These are phyloP conservation scores for Botrytis fragariae DNA, from an alignment of 2,329 filamentous ascomycete genomes.

Conservation along the genomic window DNA sequence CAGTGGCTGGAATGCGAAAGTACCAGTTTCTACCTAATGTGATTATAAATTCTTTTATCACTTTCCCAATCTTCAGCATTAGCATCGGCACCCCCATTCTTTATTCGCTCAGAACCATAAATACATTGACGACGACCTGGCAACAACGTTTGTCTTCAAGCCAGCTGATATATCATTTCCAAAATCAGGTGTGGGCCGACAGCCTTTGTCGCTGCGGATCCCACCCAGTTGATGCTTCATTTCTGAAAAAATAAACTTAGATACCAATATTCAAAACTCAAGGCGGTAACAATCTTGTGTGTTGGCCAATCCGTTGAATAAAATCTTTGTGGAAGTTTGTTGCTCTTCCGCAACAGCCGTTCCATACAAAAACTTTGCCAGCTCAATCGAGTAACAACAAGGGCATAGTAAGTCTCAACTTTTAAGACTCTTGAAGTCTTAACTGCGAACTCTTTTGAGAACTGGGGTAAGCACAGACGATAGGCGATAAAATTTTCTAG, in stretches of 20 bases:
- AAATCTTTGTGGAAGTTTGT: background rate
- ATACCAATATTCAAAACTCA: background rate
- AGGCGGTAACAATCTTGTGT: background rate
- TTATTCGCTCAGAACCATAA: background rate
- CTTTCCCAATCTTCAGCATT: background rate
- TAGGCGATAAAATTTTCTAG: background rate
- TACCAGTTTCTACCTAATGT: background rate
- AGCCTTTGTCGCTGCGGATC: background rate
- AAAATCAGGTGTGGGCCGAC: background rate
- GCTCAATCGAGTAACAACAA: background rate
- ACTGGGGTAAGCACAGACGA: constrained; percentile 14
- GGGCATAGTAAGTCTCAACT: background rate
- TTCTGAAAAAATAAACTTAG: background rate
- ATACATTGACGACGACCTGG: background rate
- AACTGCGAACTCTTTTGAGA: constrained; percentile 5
- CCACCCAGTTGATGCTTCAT: constrained; percentile 7
- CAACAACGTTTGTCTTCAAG: background rate
- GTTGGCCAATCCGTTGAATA: background rate
- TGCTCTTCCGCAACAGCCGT: constrained; percentile 7
- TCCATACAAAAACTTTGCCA: background rate
- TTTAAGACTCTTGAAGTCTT: background rate
- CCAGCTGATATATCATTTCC: background rate
- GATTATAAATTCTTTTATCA: background rate
- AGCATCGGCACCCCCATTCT: background rate
- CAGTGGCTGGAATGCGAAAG: background rate